Percentiles rank a stretch among this genome's conserved stretches.
Conservation (phyloP, 768 basidiomycete genomes). For the Fomitopsis pulvina region DNA sequence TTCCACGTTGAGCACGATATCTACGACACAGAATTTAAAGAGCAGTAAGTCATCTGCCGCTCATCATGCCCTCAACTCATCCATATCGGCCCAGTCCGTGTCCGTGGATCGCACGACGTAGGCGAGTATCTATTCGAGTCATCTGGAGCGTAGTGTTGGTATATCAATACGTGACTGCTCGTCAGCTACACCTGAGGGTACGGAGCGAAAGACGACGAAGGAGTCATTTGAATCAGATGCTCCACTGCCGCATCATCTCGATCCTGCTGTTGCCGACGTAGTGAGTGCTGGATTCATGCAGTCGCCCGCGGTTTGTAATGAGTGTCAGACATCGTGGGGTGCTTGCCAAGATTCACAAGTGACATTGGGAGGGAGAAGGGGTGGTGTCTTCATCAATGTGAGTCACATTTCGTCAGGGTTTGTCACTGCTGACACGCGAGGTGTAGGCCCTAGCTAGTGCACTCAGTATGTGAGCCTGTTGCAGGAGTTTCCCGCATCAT, state of each 20-base stretch:
- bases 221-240: not conserved
- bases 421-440: not conserved
- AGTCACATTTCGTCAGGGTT: not conserved
- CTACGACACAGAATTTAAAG: not conserved
- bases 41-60: constrained; percentile 5
- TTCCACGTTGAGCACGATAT: not conserved
- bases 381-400: constrained; percentile 18
- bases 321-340: constrained; percentile 15
- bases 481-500: not conserved
- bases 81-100: constrained; percentile 1
- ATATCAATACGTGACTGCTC: not conserved
- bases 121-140: not conserved
- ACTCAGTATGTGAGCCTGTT: constrained; percentile 9
- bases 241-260: not conserved
- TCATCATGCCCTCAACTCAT: too few relatives aligned
- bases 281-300: not conserved
- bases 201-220: not conserved
- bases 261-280: not conserved
- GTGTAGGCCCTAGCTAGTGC: constrained; percentile 13
- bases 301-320: not conserved
- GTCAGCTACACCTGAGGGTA: not conserved
- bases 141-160: too few relatives aligned
- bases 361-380: constrained; percentile 6
- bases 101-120: constrained; percentile 1
- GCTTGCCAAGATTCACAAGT: constrained; percentile 18